These are phyloP conservation scores for Keqinozyma sinolaborantium DNA, from an alignment of 1,139 yeast species.

Conservation along the genomic window DNA sequence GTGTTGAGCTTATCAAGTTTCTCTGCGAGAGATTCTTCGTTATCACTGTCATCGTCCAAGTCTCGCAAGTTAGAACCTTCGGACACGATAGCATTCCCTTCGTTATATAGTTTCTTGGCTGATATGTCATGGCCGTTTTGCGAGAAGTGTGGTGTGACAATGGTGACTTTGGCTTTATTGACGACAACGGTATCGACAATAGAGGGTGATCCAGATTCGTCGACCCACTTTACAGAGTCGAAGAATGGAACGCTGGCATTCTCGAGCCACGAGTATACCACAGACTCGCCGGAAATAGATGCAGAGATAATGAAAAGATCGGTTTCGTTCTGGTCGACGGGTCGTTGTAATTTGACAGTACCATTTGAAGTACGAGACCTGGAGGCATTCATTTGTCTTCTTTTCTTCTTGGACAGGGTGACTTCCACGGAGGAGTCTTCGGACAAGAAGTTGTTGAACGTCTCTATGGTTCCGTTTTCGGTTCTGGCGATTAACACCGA, in stretches of 20 bases:
- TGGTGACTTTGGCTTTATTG: conserved; percentile 35
- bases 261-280: conserved; percentile 70
- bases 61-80: conserved; percentile 64
- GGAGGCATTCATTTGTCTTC: conserved; percentile 26
- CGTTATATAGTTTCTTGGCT: conserved; percentile 65
- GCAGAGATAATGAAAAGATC: conserved; percentile 40
- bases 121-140: conserved; percentile 67
- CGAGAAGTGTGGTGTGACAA: conserved; percentile 36
- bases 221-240: conserved; percentile 56
- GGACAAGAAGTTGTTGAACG: conserved; percentile 55
- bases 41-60: conserved; percentile 41
- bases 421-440: conserved; percentile 14
- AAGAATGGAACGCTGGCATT: conserved; percentile 63
- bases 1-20: conserved; percentile 45
- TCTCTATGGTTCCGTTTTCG: conserved; percentile 66
- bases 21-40: conserved; percentile 58
- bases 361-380: conserved; percentile 50
- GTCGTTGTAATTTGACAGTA: conserved; percentile 41
- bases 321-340: conserved; percentile 30
- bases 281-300: conserved; percentile 31
- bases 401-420: conserved; percentile 26
- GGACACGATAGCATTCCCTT: conserved; percentile 60
- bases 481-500: conserved; percentile 54
- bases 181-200: conserved; percentile 26
- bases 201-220: conserved; percentile 24